Evolutionary conservation across 2,329 filamentous ascomycete genomes (phyloP).

Genomic region (Cladosporium halotolerans): DNA sequence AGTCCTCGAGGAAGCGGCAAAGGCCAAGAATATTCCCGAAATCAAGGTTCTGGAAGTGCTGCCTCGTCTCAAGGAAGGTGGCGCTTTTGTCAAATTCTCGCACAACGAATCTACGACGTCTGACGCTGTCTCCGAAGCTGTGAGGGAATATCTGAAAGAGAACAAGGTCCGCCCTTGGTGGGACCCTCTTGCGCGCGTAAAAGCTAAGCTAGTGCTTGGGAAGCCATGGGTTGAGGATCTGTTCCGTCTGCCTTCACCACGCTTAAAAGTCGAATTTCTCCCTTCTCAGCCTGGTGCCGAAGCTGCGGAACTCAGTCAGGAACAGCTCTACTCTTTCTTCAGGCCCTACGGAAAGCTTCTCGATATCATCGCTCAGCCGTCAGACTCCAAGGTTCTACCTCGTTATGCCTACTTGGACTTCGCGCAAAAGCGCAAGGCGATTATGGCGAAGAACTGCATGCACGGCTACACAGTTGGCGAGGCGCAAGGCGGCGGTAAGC

Average conservation of each 20-base stretch:
- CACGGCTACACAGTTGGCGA: slow-evolving; percentile 73
- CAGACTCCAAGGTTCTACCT: slow-evolving; percentile 78
- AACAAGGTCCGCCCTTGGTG: slow-evolving; percentile 82
- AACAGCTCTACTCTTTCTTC: slow-evolving; percentile 80
- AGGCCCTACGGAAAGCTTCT: slow-evolving; percentile 83
- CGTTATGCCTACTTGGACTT: slow-evolving; percentile 78
- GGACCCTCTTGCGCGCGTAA: slow-evolving; percentile 69
- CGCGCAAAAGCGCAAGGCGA: slow-evolving; percentile 62
- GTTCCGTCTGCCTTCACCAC: slow-evolving; percentile 68
- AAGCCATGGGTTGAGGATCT: slow-evolving; percentile 93
- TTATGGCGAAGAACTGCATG: slow-evolving; percentile 87
- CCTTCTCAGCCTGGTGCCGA: slow-evolving; percentile 63
- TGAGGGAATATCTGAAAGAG: slow-evolving; percentile 60
- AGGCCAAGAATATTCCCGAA: slow-evolving; percentile 22
- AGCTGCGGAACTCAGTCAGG: slow-evolving; percentile 74
- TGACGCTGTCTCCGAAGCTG: slow-evolving; percentile 53
- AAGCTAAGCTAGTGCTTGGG: slow-evolving; percentile 68
- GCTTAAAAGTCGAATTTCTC: slow-evolving; percentile 79
- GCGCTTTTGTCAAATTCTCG: slow-evolving; percentile 83
- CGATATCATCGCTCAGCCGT: slow-evolving; percentile 75
- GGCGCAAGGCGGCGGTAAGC: slow-evolving; percentile 63
- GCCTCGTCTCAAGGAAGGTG: slow-evolving; percentile 82
- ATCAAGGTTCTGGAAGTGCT: slow-evolving; percentile 74
- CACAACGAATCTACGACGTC: slow-evolving; percentile 44
- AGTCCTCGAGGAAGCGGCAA: slow-evolving; percentile 43